Conservation (phyloP, 352 stramenopile genomes). For the Pythium monospermum region DNA sequence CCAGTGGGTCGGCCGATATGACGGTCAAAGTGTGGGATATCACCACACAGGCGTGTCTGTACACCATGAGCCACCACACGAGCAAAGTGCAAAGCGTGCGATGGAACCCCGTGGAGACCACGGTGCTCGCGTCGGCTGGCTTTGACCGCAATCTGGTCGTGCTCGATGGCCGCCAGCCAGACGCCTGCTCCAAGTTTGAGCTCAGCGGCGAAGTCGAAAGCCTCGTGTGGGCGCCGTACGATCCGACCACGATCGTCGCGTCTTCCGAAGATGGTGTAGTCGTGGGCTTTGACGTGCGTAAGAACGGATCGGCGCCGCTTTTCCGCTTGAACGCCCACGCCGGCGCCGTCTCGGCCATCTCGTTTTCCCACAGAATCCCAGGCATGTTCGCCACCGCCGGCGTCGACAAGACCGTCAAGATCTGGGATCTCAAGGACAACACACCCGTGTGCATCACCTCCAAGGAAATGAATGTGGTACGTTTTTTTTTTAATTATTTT, state of each 20-base stretch:
- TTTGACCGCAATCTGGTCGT: constrained; percentile 95
- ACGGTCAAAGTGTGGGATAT: constrained; percentile 98
- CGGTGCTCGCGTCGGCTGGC: constrained; percentile 92
- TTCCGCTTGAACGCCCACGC: constrained; percentile 93
- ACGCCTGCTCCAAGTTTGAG: constrained; percentile 77
- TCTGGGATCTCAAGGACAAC: constrained; percentile 93
- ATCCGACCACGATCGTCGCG: constrained; percentile 90
- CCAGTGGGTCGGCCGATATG: constrained; percentile 95
- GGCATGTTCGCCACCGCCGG: constrained; percentile 95
- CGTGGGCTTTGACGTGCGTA: constrained; percentile 93
- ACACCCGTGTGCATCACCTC: constrained; percentile 76
- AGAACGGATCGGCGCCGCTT: constrained; percentile 88
- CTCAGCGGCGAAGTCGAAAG: constrained; percentile 88
- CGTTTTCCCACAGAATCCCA: constrained; percentile 80
- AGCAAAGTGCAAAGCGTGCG: constrained; percentile 97
- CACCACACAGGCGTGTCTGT: constrained; percentile 88
- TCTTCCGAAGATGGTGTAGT: constrained; percentile 94
- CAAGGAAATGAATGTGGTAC: constrained; percentile 91
- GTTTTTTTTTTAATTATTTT: too few species aligned
- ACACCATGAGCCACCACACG: constrained; percentile 97
- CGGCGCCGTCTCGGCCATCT: constrained; percentile 77
- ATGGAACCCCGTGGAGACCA: constrained; percentile 96
- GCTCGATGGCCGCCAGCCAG: constrained; percentile 87
- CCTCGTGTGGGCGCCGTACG: constrained; percentile 92
- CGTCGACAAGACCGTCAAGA: constrained; percentile 97